Evolutionary conservation across 495 filamentous ascomycete species (phyloP).

Genomic region (Rusavskia elegans): DNA sequence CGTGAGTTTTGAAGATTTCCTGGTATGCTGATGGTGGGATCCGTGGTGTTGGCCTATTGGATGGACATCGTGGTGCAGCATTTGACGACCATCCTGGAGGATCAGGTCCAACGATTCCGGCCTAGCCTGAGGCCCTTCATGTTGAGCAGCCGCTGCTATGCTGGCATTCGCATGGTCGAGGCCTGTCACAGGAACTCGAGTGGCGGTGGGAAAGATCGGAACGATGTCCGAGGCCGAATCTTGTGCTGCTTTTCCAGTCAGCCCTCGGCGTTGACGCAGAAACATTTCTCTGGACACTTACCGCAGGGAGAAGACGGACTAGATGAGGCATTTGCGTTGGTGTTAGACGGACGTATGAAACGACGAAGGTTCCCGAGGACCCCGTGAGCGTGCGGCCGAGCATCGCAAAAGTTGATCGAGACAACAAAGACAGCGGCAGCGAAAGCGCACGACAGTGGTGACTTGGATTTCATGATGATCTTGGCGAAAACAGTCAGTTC

Average conservation of each 20-base stretch:
- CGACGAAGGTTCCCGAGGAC: conserved; percentile 12
- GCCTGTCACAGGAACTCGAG: neutral
- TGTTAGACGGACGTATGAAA: conserved; percentile 2
- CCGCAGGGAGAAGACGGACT: neutral
- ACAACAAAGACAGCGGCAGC: neutral
- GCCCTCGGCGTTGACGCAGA: too few relatives aligned
- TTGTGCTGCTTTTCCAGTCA: neutral
- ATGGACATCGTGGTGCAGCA: neutral
- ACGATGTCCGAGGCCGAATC: neutral
- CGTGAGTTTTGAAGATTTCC: neutral
- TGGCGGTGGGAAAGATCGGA: neutral
- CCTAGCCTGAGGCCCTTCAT: neutral
- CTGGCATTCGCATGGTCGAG: neutral
- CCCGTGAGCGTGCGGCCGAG: conserved; percentile 10
- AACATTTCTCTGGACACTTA: neutral
- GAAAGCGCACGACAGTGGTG: neutral
- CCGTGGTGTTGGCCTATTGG: neutral
- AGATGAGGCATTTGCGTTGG: neutral
- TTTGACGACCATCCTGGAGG: neutral
- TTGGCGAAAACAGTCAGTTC: neutral
- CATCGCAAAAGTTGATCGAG: neutral
- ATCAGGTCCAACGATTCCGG: neutral
- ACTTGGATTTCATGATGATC: conserved; percentile 6
- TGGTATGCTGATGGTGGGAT: neutral
- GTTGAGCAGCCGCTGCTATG: neutral